Evolutionary conservation across 257 asterid species (phyloP).

Genomic region (Nicotiana undulata): DNA sequence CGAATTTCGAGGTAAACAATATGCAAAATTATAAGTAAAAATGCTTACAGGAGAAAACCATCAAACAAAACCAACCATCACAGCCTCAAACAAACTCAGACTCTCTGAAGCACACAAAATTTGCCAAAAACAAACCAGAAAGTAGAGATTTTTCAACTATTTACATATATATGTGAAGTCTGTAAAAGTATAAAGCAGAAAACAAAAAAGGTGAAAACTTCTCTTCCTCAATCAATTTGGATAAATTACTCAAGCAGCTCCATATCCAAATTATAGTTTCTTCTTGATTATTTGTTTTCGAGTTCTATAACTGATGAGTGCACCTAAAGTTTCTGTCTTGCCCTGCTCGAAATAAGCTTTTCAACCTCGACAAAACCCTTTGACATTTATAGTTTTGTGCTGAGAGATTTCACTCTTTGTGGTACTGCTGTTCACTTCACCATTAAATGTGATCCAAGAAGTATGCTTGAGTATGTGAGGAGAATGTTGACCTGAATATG

Average conservation of each 20-base stretch:
- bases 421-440: conserved; percentile 24
- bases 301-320: not conserved
- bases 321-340: not conserved
- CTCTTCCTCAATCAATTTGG: not conserved
- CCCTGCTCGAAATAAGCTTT: not conserved
- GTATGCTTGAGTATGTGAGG: conserved; percentile 47
- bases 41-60: not conserved
- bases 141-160: not conserved
- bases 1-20: too few relatives aligned
- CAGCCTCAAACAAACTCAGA: conserved; percentile 4
- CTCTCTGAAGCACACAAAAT: conserved; percentile 3
- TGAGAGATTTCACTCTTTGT: conserved; percentile 41
- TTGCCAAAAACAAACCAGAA: not conserved
- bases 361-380: conserved; percentile 17
- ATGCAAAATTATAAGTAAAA: not conserved
- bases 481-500: conserved; percentile 52
- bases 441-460: conserved; percentile 42
- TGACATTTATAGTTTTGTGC: conserved; percentile 19
- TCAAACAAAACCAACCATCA: conserved; percentile 1
- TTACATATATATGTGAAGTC: conserved; percentile 20
- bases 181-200: not conserved
- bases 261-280: not conserved
- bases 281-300: not conserved
- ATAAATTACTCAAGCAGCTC: not conserved
- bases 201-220: not conserved